phyloP scores from a whole-genome alignment of 345 rosid genomes.

The Acer yangbiense region DNA sequence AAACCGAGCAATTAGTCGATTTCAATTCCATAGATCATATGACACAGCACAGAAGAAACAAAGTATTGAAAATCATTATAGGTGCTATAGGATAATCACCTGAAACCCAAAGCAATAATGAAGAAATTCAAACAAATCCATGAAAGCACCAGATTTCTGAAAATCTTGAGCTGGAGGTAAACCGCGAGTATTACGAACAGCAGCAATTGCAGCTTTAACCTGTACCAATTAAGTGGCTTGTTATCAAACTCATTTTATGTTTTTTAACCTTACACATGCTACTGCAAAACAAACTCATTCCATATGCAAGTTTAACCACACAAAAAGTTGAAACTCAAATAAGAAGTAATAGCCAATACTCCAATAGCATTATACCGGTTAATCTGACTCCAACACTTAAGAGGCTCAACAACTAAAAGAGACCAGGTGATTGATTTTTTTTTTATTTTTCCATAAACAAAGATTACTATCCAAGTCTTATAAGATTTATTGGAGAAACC shows the following conservation, averaged over 20 bases:
- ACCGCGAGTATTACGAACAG: conserved; percentile 61
- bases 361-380: conserved; percentile 11
- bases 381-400: background rate
- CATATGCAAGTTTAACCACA: background rate
- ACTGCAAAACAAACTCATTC: conserved; percentile 13
- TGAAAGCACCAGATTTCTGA: conserved; percentile 44
- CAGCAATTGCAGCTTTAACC: conserved; percentile 82
- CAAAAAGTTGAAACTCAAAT: background rate
- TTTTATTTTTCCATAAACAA: background rate
- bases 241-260: conserved; percentile 21
- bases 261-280: conserved; percentile 7
- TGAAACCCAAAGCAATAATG: conserved; percentile 83
- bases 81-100: conserved; percentile 45
- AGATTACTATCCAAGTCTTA: background rate
- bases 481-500: background rate
- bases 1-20: background rate
- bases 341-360: background rate
- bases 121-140: conserved; percentile 82
- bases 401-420: conserved; percentile 4
- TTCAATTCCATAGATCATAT: conserved; percentile 4
- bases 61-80: background rate
- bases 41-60: background rate
- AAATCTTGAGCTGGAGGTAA: conserved; percentile 60
- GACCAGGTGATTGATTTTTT: too few relatives aligned
- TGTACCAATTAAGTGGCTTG: conserved; percentile 37